Conservation (phyloP, 1,139 yeast species). For the Hansenula sp. region DNA sequence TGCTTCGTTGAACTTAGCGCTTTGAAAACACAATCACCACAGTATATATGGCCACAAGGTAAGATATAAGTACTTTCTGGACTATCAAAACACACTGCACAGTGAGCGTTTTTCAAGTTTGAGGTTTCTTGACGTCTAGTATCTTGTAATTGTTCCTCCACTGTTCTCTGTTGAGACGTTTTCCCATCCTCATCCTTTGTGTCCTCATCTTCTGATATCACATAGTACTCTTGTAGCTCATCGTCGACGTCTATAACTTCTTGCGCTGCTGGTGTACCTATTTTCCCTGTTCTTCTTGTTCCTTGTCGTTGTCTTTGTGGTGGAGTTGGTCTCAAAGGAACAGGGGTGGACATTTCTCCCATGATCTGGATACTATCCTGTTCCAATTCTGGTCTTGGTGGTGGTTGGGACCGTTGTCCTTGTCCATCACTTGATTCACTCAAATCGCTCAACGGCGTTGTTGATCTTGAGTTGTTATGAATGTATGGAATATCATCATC, state of each 20-base stretch:
- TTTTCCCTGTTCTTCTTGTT: no score
- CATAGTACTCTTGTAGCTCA: conserved; percentile 13
- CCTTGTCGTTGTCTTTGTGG: background rate
- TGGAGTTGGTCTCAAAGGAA: background rate
- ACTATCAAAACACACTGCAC: conserved; percentile 52
- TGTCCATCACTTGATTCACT: conserved; percentile 4
- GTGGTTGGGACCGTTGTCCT: background rate
- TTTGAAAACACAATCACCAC: conserved; percentile 45
- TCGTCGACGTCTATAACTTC: conserved; percentile 1
- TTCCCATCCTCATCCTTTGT: background rate
- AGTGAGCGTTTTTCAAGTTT: conserved; percentile 32
- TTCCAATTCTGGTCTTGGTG: background rate
- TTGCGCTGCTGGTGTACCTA: background rate
- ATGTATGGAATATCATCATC: conserved; percentile 24
- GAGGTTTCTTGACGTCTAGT: conserved; percentile 20
- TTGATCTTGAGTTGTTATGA: conserved; percentile 16
- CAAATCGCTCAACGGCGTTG: conserved; percentile 12
- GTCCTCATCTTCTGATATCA: conserved; percentile 14
- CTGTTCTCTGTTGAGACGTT: conserved; percentile 13
- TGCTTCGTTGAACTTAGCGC: conserved; percentile 42
- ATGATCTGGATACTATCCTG: background rate
- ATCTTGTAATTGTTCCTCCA: conserved; percentile 27
- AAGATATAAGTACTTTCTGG: conserved; percentile 43
- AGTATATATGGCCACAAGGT: conserved; percentile 54
- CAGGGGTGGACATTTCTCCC: background rate